Conservation (phyloP, 805 yeast species). For the Scheffersomyces amazonensis region DNA sequence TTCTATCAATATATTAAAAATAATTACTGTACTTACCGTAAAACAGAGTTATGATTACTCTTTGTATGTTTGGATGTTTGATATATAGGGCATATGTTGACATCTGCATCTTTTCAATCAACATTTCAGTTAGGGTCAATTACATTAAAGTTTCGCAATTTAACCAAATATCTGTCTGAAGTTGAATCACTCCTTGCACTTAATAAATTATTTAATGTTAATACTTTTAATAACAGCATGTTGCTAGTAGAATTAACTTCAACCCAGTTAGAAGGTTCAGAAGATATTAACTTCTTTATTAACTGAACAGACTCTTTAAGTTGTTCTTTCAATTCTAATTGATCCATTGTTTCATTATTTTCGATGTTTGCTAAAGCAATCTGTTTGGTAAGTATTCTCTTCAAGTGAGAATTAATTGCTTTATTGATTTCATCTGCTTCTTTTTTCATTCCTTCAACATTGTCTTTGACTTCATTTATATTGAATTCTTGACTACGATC, state of each 20-base stretch:
- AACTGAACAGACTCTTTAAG: constrained; percentile 5
- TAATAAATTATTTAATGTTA: constrained; percentile 9
- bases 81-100: no score
- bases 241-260: constrained; percentile 5
- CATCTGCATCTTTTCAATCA: no score
- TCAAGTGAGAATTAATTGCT: constrained; percentile 5
- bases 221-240: constrained; percentile 5
- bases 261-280: constrained; percentile 8
- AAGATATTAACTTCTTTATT: constrained; percentile 6
- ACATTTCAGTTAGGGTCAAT: no score
- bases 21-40: no score
- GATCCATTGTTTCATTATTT: not conserved
- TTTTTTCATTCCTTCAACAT: constrained; percentile 2
- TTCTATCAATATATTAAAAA: no score
- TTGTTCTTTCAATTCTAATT: constrained; percentile 6
- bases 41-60: no score
- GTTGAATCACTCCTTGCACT: constrained; percentile 4
- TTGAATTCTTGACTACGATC: not conserved
- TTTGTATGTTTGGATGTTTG: no score
- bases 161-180: constrained; percentile 1
- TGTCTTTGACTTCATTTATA: not conserved
- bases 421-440: constrained; percentile 8
- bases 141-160: constrained; percentile 1
- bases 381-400: constrained; percentile 10
- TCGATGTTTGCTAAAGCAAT: constrained; percentile 6